Conservation (phyloP, 352 stramenopile species). For the Phytophthora pistaciae region DNA sequence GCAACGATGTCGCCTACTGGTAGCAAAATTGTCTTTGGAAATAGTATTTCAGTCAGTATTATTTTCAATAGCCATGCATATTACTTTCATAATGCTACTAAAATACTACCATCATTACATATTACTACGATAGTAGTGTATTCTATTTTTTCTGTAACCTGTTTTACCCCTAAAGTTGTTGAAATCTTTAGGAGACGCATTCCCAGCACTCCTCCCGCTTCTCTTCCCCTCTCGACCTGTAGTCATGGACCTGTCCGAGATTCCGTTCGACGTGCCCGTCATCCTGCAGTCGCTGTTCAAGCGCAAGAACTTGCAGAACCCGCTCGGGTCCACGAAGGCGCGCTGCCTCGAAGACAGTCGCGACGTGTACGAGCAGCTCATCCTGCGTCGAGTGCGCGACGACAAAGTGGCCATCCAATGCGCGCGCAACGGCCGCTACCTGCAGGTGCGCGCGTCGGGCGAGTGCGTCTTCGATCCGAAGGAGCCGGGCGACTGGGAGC, state of each 20-base stretch:
- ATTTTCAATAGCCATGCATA: too few relatives aligned
- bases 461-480: constrained; percentile 42
- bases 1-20: too few relatives aligned
- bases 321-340: constrained; percentile 40
- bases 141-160: too few relatives aligned
- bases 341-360: constrained; percentile 37
- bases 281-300: constrained; percentile 36
- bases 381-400: constrained; percentile 36
- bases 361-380: constrained; percentile 38
- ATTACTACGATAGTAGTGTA: too few relatives aligned
- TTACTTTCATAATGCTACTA: too few relatives aligned
- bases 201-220: not conserved
- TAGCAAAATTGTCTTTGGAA: too few relatives aligned
- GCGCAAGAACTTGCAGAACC: constrained; percentile 39
- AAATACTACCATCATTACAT: too few relatives aligned
- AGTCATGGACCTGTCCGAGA: constrained; percentile 39
- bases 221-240: not conserved
- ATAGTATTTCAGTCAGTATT: too few relatives aligned
- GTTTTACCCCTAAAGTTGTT: too few relatives aligned
- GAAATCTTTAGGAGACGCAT: not conserved
- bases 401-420: constrained; percentile 47
- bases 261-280: constrained; percentile 40
- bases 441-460: constrained; percentile 34
- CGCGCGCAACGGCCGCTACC: constrained; percentile 30
- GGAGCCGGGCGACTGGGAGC: constrained; percentile 32